These are phyloP conservation scores for Dothideomycetes sp. DNA, from an alignment of 2,329 filamentous ascomycete species.

Conservation along the genomic window DNA sequence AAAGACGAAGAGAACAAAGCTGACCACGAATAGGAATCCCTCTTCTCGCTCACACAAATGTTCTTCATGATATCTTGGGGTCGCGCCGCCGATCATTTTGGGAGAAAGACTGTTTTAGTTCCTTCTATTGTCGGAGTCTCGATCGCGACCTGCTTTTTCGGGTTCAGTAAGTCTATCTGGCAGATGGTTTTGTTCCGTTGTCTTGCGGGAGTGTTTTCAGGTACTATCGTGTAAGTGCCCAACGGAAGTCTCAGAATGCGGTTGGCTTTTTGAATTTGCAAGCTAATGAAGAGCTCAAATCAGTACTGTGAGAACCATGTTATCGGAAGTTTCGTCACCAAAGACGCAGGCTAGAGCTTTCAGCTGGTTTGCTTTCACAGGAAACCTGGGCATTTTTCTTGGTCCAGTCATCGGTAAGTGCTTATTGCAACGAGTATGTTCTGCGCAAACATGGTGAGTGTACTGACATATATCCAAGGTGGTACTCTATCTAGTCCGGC, in stretches of 20 bases:
- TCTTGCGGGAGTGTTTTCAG: slow-evolving; percentile 63
- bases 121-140: slow-evolving; percentile 56
- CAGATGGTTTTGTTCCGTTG: slow-evolving; percentile 69
- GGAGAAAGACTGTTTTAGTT: slow-evolving; percentile 64
- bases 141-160: slow-evolving; percentile 55
- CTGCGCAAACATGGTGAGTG: too few species aligned
- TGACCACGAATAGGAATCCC: slow-evolving; percentile 35
- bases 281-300: background rate
- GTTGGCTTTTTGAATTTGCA: too few species aligned
- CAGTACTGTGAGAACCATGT: slow-evolving; percentile 62
- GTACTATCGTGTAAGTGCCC: slow-evolving; percentile 50
- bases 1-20: background rate
- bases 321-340: slow-evolving; percentile 61
- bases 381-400: slow-evolving; percentile 64
- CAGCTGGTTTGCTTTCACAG: slow-evolving; percentile 65
- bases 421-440: too few species aligned
- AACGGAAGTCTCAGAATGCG: too few species aligned
- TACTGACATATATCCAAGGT: slow-evolving; percentile 35
- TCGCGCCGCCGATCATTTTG: slow-evolving; percentile 55
- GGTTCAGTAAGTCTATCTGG: slow-evolving; percentile 55
- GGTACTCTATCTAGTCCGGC: slow-evolving; percentile 61
- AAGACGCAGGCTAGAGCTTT: slow-evolving; percentile 65
- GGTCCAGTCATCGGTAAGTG: slow-evolving; percentile 52
- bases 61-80: slow-evolving; percentile 71
- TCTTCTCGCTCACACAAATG: slow-evolving; percentile 70